Percentiles rank a stretch among this genome's conserved stretches.
phyloP scores from a whole-genome alignment of 768 basidiomycete genomes.

The Antrodiella citrinella region DNA sequence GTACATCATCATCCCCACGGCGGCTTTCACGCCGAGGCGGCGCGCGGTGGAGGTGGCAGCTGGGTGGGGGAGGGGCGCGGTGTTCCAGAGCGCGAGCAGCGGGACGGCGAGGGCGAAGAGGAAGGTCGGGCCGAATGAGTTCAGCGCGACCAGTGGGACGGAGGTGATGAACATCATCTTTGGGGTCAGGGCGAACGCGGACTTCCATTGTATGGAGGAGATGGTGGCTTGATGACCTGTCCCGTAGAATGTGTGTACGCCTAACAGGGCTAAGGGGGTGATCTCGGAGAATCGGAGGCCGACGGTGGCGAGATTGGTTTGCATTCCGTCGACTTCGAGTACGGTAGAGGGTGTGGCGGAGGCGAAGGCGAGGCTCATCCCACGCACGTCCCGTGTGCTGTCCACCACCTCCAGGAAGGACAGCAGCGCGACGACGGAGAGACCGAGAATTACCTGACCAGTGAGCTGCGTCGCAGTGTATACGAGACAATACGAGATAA shows the following conservation, averaged over 20 bases:
- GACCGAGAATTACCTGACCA: slow-evolving; percentile 69
- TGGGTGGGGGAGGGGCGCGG: slow-evolving; percentile 45
- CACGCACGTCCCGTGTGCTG: slow-evolving; percentile 64
- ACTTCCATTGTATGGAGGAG: slow-evolving; percentile 91
- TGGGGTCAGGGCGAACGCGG: slow-evolving; percentile 75
- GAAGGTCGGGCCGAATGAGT: slow-evolving; percentile 69
- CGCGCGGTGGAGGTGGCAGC: slow-evolving; percentile 23
- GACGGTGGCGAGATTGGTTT: neutral
- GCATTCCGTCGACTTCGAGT: slow-evolving; percentile 26
- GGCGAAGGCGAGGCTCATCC: slow-evolving; percentile 43
- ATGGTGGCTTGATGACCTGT: slow-evolving; percentile 92
- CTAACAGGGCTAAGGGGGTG: slow-evolving; percentile 67
- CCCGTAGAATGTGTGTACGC: slow-evolving; percentile 68
- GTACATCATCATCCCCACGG: slow-evolving; percentile 62
- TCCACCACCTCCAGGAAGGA: slow-evolving; percentile 76
- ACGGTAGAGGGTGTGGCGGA: slow-evolving; percentile 38
- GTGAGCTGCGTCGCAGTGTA: slow-evolving; percentile 69
- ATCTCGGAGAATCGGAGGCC: slow-evolving; percentile 55
- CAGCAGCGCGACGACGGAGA: slow-evolving; percentile 59
- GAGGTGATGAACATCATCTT: slow-evolving; percentile 67
- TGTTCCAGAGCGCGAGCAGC: slow-evolving; percentile 77
- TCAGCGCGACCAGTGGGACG: slow-evolving; percentile 50
- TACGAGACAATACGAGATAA: slow-evolving; percentile 50
- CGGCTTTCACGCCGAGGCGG: slow-evolving; percentile 40
- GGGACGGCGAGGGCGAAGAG: slow-evolving; percentile 61